Evolutionary conservation across 495 filamentous ascomycete species (phyloP), one percentile per base, ranked within the genome.

Genomic region (Tuber brumale): DNA sequence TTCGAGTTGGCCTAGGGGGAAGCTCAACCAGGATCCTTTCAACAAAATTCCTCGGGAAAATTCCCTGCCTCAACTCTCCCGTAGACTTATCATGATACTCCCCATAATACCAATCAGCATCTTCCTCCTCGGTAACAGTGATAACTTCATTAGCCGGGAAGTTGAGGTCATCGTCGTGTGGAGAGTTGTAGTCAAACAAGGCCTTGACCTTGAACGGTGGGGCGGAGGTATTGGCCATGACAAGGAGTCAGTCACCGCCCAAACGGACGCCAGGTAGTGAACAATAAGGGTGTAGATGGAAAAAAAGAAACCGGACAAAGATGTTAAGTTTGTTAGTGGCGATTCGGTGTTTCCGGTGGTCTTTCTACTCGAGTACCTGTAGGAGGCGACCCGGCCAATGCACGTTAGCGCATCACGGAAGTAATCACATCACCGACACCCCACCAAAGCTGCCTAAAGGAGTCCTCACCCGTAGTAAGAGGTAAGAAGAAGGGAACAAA

Each of bases 1-100:
- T 85, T 75, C 95, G 89, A 27, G 89, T 86, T 69, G 95, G 95
- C 66, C 95, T 90, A 45, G 94, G 93, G 74, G 95, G 95, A 76
- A 94, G 91, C 76, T 91, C 92, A 39, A 96, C 95, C 79, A 97
- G 94, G 83, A 93, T 97, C 83, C 91, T 91, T 84, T 99, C 95
- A 72, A 99, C 96, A 80, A 99, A 99, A 85, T 98, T 99, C 82
- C 90, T 91, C 21, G 95, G 95, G 85, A 99, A 99, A 75, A 99
- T 92, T 46, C 95, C 95, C 82, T 97, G 92, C 78, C 90, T 88
- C 81, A 91, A 94, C 71, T 81, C 84, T 12, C 94, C 95, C 48
- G 84, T 79, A 37, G 84, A 82, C 70, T 87, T 89, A 83, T 97
- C 93, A 74, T 90, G 86, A 82, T 97, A 98, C 85, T 97, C 92